phyloP scores from a whole-genome alignment of 169 alveolate genomes.

The Eimeria necatrix region DNA sequence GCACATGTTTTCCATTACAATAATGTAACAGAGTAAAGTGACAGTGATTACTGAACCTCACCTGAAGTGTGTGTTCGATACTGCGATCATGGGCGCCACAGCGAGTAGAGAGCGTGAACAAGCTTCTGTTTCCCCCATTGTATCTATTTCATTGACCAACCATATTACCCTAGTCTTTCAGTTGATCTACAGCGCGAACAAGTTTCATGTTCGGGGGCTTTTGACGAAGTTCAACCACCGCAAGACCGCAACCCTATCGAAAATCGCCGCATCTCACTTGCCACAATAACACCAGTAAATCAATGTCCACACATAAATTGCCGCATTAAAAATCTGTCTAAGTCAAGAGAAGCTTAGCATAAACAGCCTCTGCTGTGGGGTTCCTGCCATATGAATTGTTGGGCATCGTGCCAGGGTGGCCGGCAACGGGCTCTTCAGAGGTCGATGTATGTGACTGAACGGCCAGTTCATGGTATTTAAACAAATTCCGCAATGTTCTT shows the following conservation, averaged over 20 bases:
- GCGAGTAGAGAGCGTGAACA: conserved; percentile 39
- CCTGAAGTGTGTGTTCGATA: conserved; percentile 78
- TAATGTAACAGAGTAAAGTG: no score
- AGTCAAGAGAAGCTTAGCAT: background rate
- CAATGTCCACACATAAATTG: no score
- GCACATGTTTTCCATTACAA: no score
- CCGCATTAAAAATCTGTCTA: no score
- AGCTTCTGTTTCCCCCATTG: conserved; percentile 16
- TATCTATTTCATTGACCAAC: background rate
- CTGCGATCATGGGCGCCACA: conserved; percentile 83
- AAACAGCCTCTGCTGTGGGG: background rate
- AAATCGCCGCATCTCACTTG: conserved; percentile 4
- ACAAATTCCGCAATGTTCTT: no score
- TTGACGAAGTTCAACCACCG: no score
- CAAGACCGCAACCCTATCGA: background rate
- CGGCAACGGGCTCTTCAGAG: background rate
- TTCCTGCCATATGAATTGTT: background rate
- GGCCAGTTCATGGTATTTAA: no score
- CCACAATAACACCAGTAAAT: background rate
- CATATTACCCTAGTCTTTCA: no score
- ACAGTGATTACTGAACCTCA: background rate
- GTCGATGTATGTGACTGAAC: background rate
- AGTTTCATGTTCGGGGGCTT: no score
- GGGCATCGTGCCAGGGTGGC: no score
- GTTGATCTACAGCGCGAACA: no score